Conservation (phyloP, 2,329 filamentous ascomycete species). For the Phaeosphaeriaceae sp. region DNA sequence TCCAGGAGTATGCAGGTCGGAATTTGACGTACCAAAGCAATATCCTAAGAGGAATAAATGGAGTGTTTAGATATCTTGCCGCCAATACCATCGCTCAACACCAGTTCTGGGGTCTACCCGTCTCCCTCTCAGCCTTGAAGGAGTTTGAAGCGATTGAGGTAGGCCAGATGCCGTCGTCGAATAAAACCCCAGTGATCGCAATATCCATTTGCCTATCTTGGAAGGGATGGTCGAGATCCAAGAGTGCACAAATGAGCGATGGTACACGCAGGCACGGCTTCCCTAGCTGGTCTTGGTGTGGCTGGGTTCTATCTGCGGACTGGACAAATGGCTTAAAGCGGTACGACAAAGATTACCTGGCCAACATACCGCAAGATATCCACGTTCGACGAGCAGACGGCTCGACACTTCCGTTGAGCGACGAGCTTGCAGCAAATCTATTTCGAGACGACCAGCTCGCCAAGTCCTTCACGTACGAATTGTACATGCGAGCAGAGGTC, state of each 20-base stretch:
- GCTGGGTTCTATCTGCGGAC: neutral
- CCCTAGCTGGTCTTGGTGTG: conserved; percentile 7
- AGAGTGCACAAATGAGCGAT: neutral
- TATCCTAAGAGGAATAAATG: neutral
- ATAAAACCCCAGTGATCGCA: neutral
- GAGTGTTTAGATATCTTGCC: neutral
- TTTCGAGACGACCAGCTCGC: neutral
- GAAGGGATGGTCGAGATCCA: neutral
- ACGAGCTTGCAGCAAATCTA: neutral
- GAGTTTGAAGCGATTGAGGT: no score
- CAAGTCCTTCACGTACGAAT: neutral
- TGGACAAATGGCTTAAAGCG: no score
- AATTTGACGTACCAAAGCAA: neutral
- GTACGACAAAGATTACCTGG: neutral
- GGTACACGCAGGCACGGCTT: neutral
- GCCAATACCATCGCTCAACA: neutral
- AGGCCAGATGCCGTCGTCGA: neutral
- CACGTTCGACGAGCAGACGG: neutral
- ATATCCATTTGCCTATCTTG: neutral
- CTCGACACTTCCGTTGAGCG: neutral
- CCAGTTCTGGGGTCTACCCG: neutral
- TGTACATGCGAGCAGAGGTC: neutral
- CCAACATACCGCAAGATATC: neutral
- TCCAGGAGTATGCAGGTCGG: neutral
- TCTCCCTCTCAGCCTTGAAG: neutral